Percentiles rank a stretch among this genome's conserved stretches.
These are phyloP conservation scores for Thamnidium elegans DNA, from an alignment of 192 early-diverging fungal species.

Conservation along the genomic window DNA sequence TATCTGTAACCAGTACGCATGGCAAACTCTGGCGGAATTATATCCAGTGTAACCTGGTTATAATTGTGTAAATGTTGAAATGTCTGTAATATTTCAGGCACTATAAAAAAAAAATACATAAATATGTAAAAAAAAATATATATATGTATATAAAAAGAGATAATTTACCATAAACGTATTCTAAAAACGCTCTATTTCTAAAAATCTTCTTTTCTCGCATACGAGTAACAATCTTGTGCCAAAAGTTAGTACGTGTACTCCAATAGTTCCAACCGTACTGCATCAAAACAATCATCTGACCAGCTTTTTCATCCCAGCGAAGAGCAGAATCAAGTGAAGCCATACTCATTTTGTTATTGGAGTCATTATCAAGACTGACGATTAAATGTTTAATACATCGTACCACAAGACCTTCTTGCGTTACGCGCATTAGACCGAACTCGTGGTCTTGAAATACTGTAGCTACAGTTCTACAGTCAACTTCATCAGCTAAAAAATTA, in stretches of 20 bases:
- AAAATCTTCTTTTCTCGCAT: constrained; percentile 32
- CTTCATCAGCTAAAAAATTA: constrained; percentile 31
- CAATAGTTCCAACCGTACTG: constrained; percentile 39
- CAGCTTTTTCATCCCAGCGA: constrained; percentile 36
- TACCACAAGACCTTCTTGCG: constrained; percentile 28
- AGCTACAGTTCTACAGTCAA: constrained; percentile 25
- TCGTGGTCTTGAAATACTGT: constrained; percentile 27
- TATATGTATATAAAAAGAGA: too few relatives aligned
- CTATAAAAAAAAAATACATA: constrained; percentile 6
- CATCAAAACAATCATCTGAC: constrained; percentile 33
- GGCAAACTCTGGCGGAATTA: constrained; percentile 36
- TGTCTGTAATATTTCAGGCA: constrained; percentile 29
- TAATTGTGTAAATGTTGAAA: constrained; percentile 27
- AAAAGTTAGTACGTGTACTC: constrained; percentile 27
- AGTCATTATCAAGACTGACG: constrained; percentile 31
- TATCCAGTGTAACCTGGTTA: constrained; percentile 22
- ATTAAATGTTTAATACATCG: constrained; percentile 38
- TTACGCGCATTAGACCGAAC: constrained; percentile 34
- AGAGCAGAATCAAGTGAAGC: constrained; percentile 33
- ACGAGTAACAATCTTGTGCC: constrained; percentile 29
- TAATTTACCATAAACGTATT: constrained; percentile 31
- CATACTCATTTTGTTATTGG: constrained; percentile 22
- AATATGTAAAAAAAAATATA: too few relatives aligned
- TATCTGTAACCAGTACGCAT: constrained; percentile 16
- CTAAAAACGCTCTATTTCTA: constrained; percentile 32